A percentile compares a stretch with the other conserved stretches of the same genome.
These are phyloP conservation scores for Trichosporon inkin DNA, from an alignment of 1,284 basidiomycete genomes.

Conservation along the genomic window DNA sequence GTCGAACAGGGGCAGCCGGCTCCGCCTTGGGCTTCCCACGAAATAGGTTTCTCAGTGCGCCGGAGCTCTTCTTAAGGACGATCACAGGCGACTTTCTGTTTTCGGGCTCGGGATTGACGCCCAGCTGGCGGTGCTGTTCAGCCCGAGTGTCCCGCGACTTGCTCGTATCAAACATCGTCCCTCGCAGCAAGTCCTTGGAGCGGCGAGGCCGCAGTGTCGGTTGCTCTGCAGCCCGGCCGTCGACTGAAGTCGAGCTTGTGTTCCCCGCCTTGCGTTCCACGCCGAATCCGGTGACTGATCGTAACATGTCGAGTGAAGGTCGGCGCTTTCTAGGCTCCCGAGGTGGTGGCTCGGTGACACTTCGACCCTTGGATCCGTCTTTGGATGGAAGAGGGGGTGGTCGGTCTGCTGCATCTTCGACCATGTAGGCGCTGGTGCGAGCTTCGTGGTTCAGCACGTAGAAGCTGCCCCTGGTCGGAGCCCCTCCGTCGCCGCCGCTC, in stretches of 20 bases:
- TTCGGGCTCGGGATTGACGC: slow-evolving; percentile 21
- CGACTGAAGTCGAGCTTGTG: slow-evolving; percentile 3
- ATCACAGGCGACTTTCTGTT: slow-evolving; percentile 30
- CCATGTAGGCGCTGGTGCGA: slow-evolving; percentile 3
- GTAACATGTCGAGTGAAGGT: slow-evolving; percentile 10
- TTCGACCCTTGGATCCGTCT: neutral
- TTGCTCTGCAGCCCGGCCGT: slow-evolving; percentile 8
- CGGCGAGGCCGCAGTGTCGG: slow-evolving; percentile 26
- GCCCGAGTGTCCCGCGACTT: slow-evolving; percentile 30
- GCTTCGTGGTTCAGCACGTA: neutral
- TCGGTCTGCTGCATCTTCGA: slow-evolving; percentile 6
- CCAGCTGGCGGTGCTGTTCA: slow-evolving; percentile 28
- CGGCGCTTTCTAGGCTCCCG: slow-evolving; percentile 3
- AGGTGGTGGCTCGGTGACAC: neutral
- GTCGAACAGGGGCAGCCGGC: neutral
- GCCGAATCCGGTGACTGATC: slow-evolving; percentile 7
- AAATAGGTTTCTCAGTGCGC: slow-evolving; percentile 46
- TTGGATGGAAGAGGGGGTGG: slow-evolving; percentile 4
- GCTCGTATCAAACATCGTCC: slow-evolving; percentile 21
- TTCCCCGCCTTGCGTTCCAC: neutral
- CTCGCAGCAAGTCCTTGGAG: slow-evolving; percentile 28
- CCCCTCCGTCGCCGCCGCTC: neutral
- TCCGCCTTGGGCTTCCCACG: slow-evolving; percentile 47
- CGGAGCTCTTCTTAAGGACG: slow-evolving; percentile 46
- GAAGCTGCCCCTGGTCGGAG: slow-evolving; percentile 1